Evolutionary conservation across 2,329 filamentous ascomycete species (phyloP).

Genomic region (Arthrobotrys conoides): DNA sequence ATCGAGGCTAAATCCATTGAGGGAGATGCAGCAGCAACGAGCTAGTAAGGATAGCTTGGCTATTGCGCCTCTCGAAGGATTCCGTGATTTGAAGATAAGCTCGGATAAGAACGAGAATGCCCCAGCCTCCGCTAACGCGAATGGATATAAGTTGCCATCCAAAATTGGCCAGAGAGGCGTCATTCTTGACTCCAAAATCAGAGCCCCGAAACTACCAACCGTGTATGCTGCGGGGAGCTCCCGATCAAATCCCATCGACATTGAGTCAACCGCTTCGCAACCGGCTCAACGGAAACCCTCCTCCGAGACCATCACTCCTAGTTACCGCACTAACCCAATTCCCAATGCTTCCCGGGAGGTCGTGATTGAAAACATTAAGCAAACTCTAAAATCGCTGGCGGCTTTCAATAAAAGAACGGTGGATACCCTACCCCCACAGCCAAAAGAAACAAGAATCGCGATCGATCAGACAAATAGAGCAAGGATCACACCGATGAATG

Average conservation of each 20-base stretch:
- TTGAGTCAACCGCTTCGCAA: conserved; percentile 32
- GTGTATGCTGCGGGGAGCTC: conserved; percentile 34
- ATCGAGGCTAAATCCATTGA: conserved; percentile 54
- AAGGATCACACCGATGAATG: conserved; percentile 58
- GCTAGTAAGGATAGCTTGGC: conserved; percentile 45
- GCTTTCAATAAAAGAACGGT: conserved; percentile 62
- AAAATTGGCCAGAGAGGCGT: conserved; percentile 55
- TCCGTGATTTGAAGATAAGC: conserved; percentile 61
- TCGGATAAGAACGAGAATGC: conserved; percentile 58
- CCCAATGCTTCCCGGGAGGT: conserved; percentile 24
- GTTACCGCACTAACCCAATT: conserved; percentile 47
- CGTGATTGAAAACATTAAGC: conserved; percentile 54
- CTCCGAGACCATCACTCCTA: conserved; percentile 28
- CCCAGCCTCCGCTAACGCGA: conserved; percentile 29
- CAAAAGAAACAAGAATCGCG: conserved; percentile 62
- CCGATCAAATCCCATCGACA: conserved; percentile 37
- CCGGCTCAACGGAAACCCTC: conserved; percentile 48
- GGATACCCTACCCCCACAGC: conserved; percentile 61
- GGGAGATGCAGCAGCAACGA: conserved; percentile 58
- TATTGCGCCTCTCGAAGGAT: conserved; percentile 56
- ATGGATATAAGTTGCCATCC: conserved; percentile 59
- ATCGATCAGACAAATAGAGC: conserved; percentile 60
- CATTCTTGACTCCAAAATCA: conserved; percentile 55
- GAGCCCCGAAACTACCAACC: conserved; percentile 50
- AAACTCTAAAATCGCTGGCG: conserved; percentile 60